These are phyloP conservation scores for Rhodotorula babjevae DNA, from an alignment of 768 basidiomycete species.

Conservation along the genomic window DNA sequence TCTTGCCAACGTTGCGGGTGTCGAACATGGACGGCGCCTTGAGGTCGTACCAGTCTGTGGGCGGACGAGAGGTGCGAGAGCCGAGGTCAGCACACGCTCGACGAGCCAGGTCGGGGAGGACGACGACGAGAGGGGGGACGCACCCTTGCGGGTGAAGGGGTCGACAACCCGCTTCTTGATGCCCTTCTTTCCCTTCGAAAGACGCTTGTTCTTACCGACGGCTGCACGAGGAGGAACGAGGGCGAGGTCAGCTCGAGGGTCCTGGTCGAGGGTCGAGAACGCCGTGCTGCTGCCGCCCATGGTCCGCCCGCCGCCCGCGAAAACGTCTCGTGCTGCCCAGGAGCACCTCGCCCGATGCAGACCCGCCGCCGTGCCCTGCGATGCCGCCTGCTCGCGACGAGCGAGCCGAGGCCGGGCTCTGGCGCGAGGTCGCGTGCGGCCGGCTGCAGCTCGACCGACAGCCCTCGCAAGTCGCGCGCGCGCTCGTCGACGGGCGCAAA, in stretches of 20 bases:
- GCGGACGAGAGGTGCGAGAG: too few species aligned
- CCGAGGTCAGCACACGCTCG: too few species aligned
- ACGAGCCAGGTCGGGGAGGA: neutral
- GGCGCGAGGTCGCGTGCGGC: neutral
- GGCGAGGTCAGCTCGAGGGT: constrained; percentile 2
- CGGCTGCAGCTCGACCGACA: too few species aligned
- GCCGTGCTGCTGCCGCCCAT: too few species aligned
- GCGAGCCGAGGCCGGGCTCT: too few species aligned
- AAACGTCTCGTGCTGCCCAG: too few species aligned
- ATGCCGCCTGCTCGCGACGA: too few species aligned
- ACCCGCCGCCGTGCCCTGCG: too few species aligned
- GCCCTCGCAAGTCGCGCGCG: neutral
- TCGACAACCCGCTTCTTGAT: constrained; percentile 99
- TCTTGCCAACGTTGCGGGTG: constrained; percentile 93
- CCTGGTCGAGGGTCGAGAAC: neutral
- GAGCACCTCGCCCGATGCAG: too few species aligned
- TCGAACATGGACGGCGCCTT: constrained; percentile 98
- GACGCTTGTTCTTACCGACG: constrained; percentile 81
- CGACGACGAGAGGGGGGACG: constrained; percentile 33
- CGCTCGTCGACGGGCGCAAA: neutral
- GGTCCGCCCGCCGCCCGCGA: too few species aligned
- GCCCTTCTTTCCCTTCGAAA: constrained; percentile 97
- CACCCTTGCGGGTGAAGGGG: constrained; percentile 99
- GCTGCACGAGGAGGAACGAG: constrained; percentile 39
- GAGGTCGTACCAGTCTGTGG: constrained; percentile 94